A percentile compares a stretch with the other conserved stretches of the same genome.
These are phyloP conservation scores for Boletellus ananiceps DNA, from an alignment of 768 basidiomycete species.

Conservation along the genomic window DNA sequence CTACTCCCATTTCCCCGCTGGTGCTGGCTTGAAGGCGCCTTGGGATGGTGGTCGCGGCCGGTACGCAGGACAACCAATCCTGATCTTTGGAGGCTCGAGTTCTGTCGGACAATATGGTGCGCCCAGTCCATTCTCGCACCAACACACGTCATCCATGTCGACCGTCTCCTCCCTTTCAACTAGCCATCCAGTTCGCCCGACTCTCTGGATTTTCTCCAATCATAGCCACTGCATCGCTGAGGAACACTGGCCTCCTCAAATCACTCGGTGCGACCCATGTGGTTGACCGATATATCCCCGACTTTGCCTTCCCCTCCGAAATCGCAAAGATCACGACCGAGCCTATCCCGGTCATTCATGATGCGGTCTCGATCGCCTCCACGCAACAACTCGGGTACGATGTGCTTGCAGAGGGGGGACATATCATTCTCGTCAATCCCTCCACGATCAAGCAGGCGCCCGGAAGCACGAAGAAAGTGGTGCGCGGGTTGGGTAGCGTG, in stretches of 20 bases:
- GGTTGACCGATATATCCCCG: conserved; percentile 28
- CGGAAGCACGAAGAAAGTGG: conserved; percentile 15
- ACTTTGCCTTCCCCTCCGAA: conserved; percentile 11
- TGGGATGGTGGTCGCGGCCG: conserved; percentile 32
- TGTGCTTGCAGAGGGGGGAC: conserved; percentile 30
- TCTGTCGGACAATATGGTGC: too few relatives aligned
- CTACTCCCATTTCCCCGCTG: conserved; percentile 24
- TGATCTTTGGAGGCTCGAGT: conserved; percentile 37
- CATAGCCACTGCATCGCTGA: conserved; percentile 37
- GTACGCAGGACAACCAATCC: conserved; percentile 27
- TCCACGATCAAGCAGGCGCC: conserved; percentile 10
- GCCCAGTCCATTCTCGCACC: not conserved
- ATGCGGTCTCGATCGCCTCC: conserved; percentile 25
- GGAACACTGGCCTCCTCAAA: conserved; percentile 30
- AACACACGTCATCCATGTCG: too few relatives aligned
- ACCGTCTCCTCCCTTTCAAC: not conserved
- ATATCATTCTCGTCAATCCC: conserved; percentile 15
- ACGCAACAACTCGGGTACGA: conserved; percentile 35
- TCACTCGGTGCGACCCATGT: conserved; percentile 37
- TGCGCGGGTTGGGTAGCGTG: conserved; percentile 11
- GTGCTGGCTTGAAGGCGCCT: conserved; percentile 31
- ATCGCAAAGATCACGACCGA: conserved; percentile 10
- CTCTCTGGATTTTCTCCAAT: conserved; percentile 36
- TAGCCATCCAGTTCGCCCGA: conserved; percentile 33
- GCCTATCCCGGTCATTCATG: conserved; percentile 10